A percentile compares a stretch with the other conserved stretches of the same genome.
These are phyloP conservation scores for Rubia occidens DNA, from an alignment of 305 asterid species.

Conservation along the genomic window DNA sequence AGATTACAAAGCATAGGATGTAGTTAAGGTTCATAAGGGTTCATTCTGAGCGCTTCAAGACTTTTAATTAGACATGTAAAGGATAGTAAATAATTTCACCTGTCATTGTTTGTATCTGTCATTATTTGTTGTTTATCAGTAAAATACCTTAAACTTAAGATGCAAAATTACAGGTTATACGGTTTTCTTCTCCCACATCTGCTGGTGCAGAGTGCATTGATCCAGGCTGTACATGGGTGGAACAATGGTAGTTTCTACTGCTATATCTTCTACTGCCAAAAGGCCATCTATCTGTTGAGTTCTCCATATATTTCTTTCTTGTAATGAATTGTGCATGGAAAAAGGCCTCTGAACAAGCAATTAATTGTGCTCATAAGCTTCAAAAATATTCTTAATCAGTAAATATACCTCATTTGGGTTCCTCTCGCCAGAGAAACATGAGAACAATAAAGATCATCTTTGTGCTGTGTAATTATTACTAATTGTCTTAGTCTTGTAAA, in stretches of 20 bases:
- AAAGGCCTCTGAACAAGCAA: neutral
- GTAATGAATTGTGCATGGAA: neutral
- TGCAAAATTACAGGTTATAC: slow-evolving; percentile 61
- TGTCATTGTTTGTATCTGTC: neutral
- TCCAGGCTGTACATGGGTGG: slow-evolving; percentile 88
- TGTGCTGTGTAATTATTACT: neutral
- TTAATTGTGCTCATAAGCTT: neutral
- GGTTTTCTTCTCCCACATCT: slow-evolving; percentile 73
- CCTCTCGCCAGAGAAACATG: neutral
- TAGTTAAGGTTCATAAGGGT: neutral
- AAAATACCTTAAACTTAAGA: slow-evolving; percentile 24
- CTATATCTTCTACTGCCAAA: neutral
- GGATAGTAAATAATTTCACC: neutral
- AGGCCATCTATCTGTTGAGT: neutral
- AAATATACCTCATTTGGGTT: neutral
- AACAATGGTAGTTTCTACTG: slow-evolving; percentile 62
- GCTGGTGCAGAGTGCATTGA: slow-evolving; percentile 99
- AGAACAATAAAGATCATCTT: neutral
- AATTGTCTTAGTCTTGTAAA: neutral
- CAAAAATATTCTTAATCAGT: neutral
- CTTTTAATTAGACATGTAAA: neutral
- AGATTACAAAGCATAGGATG: neutral
- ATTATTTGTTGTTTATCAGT: neutral
- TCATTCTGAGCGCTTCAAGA: neutral
- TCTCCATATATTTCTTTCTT: neutral